Evolutionary conservation across 2,329 filamentous ascomycete species (phyloP).

Genomic region (Verticillium isaacii): DNA sequence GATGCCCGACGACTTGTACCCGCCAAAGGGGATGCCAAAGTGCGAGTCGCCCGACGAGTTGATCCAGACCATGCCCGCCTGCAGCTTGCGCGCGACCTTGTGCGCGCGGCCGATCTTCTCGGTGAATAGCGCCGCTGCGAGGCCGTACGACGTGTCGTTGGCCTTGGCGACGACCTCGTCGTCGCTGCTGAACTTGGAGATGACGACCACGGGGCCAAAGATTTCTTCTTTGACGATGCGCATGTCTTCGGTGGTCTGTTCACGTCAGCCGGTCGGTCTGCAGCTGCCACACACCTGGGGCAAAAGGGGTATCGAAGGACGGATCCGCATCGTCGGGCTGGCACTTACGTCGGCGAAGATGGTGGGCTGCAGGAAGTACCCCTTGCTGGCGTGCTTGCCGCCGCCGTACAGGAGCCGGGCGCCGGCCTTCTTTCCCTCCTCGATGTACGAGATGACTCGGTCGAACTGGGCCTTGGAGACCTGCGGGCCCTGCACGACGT

Average conservation of each 20-base stretch:
- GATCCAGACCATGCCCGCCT: slow-evolving; percentile 43
- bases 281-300: no score
- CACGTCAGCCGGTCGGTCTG: neutral
- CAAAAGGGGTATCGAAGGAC: neutral
- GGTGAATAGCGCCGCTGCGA: slow-evolving; percentile 51
- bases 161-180: slow-evolving; percentile 20
- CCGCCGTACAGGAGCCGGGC: slow-evolving; percentile 55
- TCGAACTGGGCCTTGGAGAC: slow-evolving; percentile 61
- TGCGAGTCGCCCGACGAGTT: slow-evolving; percentile 21
- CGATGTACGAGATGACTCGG: slow-evolving; percentile 59
- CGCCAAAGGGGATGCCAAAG: slow-evolving; percentile 21
- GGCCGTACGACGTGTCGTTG: slow-evolving; percentile 44
- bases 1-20: slow-evolving; percentile 12
- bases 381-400: slow-evolving; percentile 9
- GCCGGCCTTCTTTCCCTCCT: slow-evolving; percentile 58
- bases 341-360: slow-evolving; percentile 18
- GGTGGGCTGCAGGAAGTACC: slow-evolving; percentile 18
- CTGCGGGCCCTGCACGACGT: slow-evolving; percentile 62
- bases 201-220: slow-evolving; percentile 22
- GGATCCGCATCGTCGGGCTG: neutral
- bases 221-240: slow-evolving; percentile 23
- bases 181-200: slow-evolving; percentile 18
- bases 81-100: slow-evolving; percentile 40
- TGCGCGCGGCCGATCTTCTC: slow-evolving; percentile 39
- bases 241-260: slow-evolving; percentile 16